A percentile compares a stretch with the other conserved stretches of the same genome.
phyloP scores from a whole-genome alignment of 495 filamentous ascomycete genomes.

The Thermochaetoides thermophila region DNA sequence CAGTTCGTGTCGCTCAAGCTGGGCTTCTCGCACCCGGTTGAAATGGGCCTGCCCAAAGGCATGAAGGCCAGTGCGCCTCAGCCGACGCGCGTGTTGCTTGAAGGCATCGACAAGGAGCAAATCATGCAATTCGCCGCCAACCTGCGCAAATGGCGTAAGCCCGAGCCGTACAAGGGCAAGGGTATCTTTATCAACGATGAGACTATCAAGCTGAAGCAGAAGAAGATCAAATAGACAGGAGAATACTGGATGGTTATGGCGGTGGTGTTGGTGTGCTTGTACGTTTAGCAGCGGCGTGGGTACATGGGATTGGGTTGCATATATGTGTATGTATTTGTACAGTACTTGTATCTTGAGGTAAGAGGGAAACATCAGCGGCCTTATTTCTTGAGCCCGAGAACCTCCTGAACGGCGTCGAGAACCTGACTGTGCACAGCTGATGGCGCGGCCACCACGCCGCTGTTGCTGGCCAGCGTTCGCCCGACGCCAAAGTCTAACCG shows the following conservation, averaged over 20 bases:
- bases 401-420: constrained; percentile 65
- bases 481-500: constrained; percentile 74
- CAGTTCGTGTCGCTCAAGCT: constrained; percentile 84
- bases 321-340: constrained; percentile 16
- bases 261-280: no score
- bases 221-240: constrained; percentile 83
- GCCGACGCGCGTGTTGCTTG: constrained; percentile 84
- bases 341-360: constrained; percentile 4
- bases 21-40: constrained; percentile 89
- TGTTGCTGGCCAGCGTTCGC: constrained; percentile 74
- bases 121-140: constrained; percentile 83
- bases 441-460: constrained; percentile 83
- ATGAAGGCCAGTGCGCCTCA: constrained; percentile 80
- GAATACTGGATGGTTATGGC: no score
- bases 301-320: constrained; percentile 7
- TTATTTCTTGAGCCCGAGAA: constrained; percentile 42
- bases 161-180: constrained; percentile 98
- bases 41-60: constrained; percentile 66
- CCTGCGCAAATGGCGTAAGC: constrained; percentile 75
- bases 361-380: constrained; percentile 6
- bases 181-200: constrained; percentile 95
- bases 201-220: constrained; percentile 92
- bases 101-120: constrained; percentile 69
- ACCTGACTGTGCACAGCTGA: constrained; percentile 60
- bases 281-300: constrained; percentile 4